Evolutionary conservation across 176 grass and related monocot species (phyloP).

Genomic region (Cocos nucifera): DNA sequence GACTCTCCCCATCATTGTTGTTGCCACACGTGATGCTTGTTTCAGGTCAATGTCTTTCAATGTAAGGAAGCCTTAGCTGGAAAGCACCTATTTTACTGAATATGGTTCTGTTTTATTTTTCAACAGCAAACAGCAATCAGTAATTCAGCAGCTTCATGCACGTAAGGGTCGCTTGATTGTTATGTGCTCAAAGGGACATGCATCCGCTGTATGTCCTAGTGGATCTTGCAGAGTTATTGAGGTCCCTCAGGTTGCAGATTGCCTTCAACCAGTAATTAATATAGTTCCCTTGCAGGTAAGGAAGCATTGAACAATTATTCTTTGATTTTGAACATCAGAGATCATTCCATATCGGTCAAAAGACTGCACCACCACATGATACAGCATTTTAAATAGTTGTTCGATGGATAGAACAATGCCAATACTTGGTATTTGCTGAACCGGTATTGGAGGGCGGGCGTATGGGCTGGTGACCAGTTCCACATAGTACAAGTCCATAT

Average conservation of each 20-base stretch:
- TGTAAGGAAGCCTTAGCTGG: neutral
- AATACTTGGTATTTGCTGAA: too few species aligned
- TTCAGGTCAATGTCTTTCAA: slow-evolving; percentile 40
- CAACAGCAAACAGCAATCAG: slow-evolving; percentile 78
- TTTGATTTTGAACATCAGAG: too few species aligned
- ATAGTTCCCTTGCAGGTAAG: slow-evolving; percentile 82
- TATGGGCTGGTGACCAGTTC: too few species aligned
- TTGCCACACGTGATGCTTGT: slow-evolving; percentile 64
- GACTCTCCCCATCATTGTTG: slow-evolving; percentile 77
- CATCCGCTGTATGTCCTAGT: slow-evolving; percentile 37
- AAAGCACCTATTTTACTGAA: neutral
- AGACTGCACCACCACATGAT: too few species aligned
- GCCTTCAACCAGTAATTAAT: slow-evolving; percentile 80
- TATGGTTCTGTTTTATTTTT: neutral
- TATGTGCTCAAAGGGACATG: slow-evolving; percentile 66
- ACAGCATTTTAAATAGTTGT: too few species aligned
- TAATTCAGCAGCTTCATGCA: slow-evolving; percentile 88
- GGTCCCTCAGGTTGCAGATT: slow-evolving; percentile 63
- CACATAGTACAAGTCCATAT: too few species aligned
- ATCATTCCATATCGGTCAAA: too few species aligned
- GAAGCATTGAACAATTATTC: too few species aligned
- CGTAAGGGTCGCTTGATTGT: slow-evolving; percentile 76
- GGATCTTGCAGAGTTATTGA: slow-evolving; percentile 65
- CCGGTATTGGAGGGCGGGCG: too few species aligned
- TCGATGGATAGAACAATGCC: too few species aligned